A percentile compares a stretch with the other conserved stretches of the same genome.
These are phyloP conservation scores for Dactylonectria estremocensis DNA, from an alignment of 2,329 filamentous ascomycete genomes.

Conservation along the genomic window DNA sequence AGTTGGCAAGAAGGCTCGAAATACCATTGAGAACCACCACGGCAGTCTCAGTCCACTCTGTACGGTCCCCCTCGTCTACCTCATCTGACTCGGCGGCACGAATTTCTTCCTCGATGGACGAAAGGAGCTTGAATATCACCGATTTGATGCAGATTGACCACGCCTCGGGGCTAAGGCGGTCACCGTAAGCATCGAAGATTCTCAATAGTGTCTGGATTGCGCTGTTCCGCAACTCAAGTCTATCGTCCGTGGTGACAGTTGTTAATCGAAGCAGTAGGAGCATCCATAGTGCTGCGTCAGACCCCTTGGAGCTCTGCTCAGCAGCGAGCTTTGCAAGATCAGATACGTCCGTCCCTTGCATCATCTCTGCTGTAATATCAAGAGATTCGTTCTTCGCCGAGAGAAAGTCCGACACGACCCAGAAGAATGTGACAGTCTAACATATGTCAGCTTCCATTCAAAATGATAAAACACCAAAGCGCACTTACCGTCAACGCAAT, in stretches of 20 bases:
- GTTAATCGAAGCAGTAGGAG: slow-evolving; percentile 80
- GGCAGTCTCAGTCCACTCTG: slow-evolving; percentile 82
- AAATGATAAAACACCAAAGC: background rate
- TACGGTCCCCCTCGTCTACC: slow-evolving; percentile 59
- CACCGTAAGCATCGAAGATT: slow-evolving; percentile 93
- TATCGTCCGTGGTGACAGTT: slow-evolving; percentile 78
- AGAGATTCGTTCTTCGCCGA: slow-evolving; percentile 72
- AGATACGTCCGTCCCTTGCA: slow-evolving; percentile 63
- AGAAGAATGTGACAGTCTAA: slow-evolving; percentile 93
- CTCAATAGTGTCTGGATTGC: slow-evolving; percentile 92
- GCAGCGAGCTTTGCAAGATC: slow-evolving; percentile 74
- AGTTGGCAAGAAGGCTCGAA: slow-evolving; percentile 80
- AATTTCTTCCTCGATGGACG: slow-evolving; percentile 76
- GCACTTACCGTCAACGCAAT: slow-evolving; percentile 86
- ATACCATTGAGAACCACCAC: slow-evolving; percentile 82
- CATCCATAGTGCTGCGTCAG: slow-evolving; percentile 84
- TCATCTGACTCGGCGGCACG: slow-evolving; percentile 55
- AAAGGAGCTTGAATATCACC: slow-evolving; percentile 84
- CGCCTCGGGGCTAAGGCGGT: slow-evolving; percentile 81
- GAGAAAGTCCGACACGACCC: slow-evolving; percentile 93
- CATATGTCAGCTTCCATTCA: slow-evolving; percentile 22
- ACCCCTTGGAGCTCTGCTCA: slow-evolving; percentile 71
- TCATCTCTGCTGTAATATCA: slow-evolving; percentile 70
- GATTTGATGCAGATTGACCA: slow-evolving; percentile 89
- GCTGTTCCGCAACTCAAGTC: slow-evolving; percentile 85